Evolutionary conservation across 768 basidiomycete genomes (phyloP).

Genomic region (Mycena pura): DNA sequence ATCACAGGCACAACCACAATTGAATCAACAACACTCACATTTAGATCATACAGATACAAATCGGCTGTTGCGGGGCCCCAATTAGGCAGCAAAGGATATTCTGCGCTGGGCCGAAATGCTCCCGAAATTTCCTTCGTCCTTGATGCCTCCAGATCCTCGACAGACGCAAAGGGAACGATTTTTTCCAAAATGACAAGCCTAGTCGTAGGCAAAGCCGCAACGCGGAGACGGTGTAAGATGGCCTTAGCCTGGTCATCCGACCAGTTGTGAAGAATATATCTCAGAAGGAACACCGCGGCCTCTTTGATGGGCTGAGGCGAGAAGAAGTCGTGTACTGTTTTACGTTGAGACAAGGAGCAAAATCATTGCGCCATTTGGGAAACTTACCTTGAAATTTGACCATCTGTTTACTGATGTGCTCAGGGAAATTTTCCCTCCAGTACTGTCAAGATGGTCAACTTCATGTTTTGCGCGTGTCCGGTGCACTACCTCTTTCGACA

Average conservation of each 20-base stretch:
- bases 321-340: conserved; percentile 34
- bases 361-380: not conserved
- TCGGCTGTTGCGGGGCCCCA: conserved; percentile 5
- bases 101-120: not conserved
- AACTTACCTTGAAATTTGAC: conserved; percentile 13
- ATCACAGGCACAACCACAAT: not conserved
- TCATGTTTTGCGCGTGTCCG: not conserved
- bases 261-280: conserved; percentile 42
- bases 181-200: conserved; percentile 35
- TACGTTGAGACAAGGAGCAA: not conserved
- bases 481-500: conserved; percentile 1
- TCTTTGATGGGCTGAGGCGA: conserved; percentile 30
- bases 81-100: conserved; percentile 5
- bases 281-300: conserved; percentile 37
- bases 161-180: conserved; percentile 15
- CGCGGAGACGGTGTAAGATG: conserved; percentile 37
- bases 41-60: conserved; percentile 1
- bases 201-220: conserved; percentile 32
- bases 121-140: not conserved
- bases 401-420: not conserved
- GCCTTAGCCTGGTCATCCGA: conserved; percentile 23
- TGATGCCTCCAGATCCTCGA: not conserved
- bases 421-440: conserved; percentile 2
- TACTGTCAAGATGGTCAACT: not conserved
- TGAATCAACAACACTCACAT: not conserved